phyloP scores from a whole-genome alignment of 805 yeast genomes.

The Brettanomyces anomalus region DNA sequence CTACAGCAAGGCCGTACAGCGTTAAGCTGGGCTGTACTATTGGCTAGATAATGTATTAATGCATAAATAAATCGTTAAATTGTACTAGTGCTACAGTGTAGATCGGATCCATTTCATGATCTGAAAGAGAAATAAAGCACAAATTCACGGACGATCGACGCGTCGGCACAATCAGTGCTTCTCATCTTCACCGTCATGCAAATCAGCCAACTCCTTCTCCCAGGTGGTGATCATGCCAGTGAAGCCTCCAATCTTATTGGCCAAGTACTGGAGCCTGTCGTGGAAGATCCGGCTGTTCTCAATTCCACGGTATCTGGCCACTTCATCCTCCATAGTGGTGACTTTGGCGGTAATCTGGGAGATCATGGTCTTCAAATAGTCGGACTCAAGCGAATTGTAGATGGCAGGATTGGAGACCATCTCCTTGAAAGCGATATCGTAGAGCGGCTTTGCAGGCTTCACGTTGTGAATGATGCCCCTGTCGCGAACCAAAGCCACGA shows the following conservation, averaged over 20 bases:
- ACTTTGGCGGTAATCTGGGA: constrained; percentile 55
- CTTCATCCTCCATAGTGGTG: constrained; percentile 59
- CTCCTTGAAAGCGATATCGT: constrained; percentile 65
- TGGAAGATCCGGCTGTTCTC: constrained; percentile 46
- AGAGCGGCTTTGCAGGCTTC: constrained; percentile 78
- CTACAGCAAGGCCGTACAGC: no score
- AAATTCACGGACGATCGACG: no score
- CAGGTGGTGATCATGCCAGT: constrained; percentile 40
- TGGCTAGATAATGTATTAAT: no score
- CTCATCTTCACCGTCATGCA: not conserved
- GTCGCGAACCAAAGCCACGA: constrained; percentile 62
- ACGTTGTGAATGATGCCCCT: constrained; percentile 66
- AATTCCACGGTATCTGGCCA: constrained; percentile 45
- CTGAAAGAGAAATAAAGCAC: no score
- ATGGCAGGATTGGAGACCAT: constrained; percentile 50
- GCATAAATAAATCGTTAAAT: no score
- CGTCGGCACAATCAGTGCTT: no score
- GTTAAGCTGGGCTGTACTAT: no score
- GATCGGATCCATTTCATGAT: no score
- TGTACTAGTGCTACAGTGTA: no score
- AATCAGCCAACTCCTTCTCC: constrained; percentile 30
- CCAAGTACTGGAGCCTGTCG: constrained; percentile 56
- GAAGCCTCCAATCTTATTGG: constrained; percentile 55
- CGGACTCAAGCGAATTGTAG: constrained; percentile 54
- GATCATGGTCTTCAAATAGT: constrained; percentile 46